Conservation (phyloP, 805 yeast genomes). For the Pichia cephalocereana region DNA sequence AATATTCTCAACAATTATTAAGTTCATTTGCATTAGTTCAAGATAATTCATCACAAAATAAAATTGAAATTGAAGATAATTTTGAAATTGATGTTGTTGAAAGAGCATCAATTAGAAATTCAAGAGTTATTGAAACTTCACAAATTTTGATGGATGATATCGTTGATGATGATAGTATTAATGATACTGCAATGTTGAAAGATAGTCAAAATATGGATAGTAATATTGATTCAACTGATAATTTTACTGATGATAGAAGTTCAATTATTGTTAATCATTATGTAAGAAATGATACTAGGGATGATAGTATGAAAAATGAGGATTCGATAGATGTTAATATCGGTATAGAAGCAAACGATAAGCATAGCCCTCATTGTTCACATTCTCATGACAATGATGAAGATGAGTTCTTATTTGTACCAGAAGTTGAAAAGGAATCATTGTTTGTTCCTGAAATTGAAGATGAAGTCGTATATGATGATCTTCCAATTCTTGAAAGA, state of each 20-base stretch:
- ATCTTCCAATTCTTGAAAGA: not conserved
- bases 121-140: not conserved
- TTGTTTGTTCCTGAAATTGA: not conserved
- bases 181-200: too few species aligned
- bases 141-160: not conserved
- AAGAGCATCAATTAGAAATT: not conserved
- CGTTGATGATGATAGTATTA: constrained; percentile 1
- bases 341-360: too few species aligned
- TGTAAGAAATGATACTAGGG: not conserved
- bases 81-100: constrained; percentile 2
- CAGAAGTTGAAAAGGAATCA: not conserved
- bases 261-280: not conserved
- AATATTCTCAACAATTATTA: constrained; percentile 3
- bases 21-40: constrained; percentile 9
- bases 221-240: not conserved
- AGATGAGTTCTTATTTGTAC: not conserved
- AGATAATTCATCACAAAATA: not conserved
- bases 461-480: not conserved
- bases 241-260: not conserved
- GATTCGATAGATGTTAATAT: not conserved
- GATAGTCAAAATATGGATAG: not conserved
- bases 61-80: not conserved
- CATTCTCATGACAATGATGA: not conserved
- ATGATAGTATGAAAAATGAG: not conserved
- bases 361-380: not conserved